Percentiles rank a stretch among this genome's conserved stretches.
Evolutionary conservation across 208 protist species (phyloP).

Genomic region (Kentomonas sorsogonicus): DNA sequence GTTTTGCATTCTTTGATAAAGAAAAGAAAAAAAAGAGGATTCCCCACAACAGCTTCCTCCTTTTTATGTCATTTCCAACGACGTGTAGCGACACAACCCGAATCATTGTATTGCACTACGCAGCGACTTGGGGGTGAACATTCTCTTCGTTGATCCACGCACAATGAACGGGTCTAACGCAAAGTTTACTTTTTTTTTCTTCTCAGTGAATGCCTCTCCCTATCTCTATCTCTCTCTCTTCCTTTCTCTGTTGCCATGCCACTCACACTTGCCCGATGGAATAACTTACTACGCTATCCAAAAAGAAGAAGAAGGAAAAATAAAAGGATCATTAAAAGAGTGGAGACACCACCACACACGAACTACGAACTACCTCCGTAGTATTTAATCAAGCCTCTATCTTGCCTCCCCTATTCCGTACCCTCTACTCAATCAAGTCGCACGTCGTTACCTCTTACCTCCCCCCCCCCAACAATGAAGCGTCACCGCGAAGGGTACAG

Average conservation of each 20-base stretch:
- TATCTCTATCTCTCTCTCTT: neutral
- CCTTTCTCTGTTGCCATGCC: too few relatives aligned
- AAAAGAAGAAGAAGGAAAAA: neutral
- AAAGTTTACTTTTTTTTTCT: neutral
- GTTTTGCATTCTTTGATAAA: too few relatives aligned
- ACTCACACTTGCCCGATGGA: too few relatives aligned
- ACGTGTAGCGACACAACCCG: too few relatives aligned
- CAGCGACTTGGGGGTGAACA: neutral
- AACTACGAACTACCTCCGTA: too few relatives aligned
- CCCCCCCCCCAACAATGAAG: slow-evolving; percentile 34
- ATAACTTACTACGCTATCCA: neutral
- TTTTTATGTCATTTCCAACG: too few relatives aligned
- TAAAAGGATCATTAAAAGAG: slow-evolving; percentile 6
- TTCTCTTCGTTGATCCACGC: neutral
- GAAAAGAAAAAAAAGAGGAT: neutral
- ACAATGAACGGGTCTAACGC: neutral
- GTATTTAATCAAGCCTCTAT: neutral
- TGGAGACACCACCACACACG: too few relatives aligned
- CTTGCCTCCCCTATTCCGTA: neutral
- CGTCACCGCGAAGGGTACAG: slow-evolving; percentile 61
- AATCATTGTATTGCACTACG: too few relatives aligned
- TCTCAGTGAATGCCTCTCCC: neutral
- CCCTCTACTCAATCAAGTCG: too few relatives aligned
- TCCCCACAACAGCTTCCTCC: too few relatives aligned
- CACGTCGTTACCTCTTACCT: neutral